Evolutionary conservation across 352 stramenopile genomes (phyloP), one percentile per base, ranked within the genome.

Genomic region (Phytophthora rubi): DNA sequence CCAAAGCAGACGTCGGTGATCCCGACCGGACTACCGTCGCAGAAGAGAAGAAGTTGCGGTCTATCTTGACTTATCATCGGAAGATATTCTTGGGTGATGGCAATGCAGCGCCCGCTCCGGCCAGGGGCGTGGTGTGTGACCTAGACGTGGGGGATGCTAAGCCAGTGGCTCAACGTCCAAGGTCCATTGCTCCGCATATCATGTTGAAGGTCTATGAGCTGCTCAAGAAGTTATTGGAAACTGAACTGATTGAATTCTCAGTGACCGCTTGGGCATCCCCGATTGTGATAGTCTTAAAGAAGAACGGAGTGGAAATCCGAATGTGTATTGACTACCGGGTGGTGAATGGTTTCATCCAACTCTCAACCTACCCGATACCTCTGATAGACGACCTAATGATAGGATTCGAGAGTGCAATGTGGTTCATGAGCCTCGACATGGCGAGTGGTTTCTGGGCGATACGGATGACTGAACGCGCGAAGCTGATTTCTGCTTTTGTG

Each of bases 61-160:
- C 23, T 3, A 26, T 26, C 23, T 3, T 26, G 23, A 28, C 2
- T 3, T 26, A 49, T 8, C 61, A 68, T 49, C 39, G 32, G 10
- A 53, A 42, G 7, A 53, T 62, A 15, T 62, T 62, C 39, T 7
- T 62, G 13, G 42, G 55, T 26, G 42, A 62, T 32, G 55, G 55
- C 10, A 62, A 62, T 62, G 55, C 55, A 7, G 55, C 42, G 10
- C 55, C 55, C 10, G 55, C 42, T 8, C 55, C 49, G 12, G 55
- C 37, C 5, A 21, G 55, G 1, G 55, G 55, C 15, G 55, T 61
- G 8, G 32, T 60, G 6, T 61, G 55, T 23, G 55, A 61, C 12
- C 16, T 61, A 4, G 55, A 52, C 15, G 55, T 61, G 0, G 55
- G 55, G 0, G 55, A 61, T 16, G 35, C 55, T 35, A 49, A 23